Evolutionary conservation across 805 yeast species (phyloP).

Genomic region (Kodamaea kakaduensis): DNA sequence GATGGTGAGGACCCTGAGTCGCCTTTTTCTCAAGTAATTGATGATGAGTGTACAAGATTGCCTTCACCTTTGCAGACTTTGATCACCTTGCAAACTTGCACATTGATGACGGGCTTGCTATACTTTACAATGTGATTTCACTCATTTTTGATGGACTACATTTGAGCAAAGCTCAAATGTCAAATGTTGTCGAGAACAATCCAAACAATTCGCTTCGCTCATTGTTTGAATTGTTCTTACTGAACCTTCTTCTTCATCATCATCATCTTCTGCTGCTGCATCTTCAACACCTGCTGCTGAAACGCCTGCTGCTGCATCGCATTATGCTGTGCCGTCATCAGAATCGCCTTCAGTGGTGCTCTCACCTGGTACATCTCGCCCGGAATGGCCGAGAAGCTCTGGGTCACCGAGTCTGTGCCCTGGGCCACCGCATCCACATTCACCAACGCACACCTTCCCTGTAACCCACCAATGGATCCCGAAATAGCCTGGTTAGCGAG

Average conservation of each 20-base stretch:
- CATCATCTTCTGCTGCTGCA: constrained; percentile 21
- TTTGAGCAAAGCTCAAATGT: no score
- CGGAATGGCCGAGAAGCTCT: constrained; percentile 54
- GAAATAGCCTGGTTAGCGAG: constrained; percentile 46
- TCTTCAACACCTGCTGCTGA: constrained; percentile 40
- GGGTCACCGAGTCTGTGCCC: constrained; percentile 25
- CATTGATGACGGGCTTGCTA: no score
- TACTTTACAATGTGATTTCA: no score
- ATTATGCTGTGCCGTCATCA: constrained; percentile 40
- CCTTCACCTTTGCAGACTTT: no score
- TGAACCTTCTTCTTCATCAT: constrained; percentile 17
- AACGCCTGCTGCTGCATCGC: constrained; percentile 41
- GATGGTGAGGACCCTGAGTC: no score
- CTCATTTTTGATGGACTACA: no score
- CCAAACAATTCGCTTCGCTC: no score
- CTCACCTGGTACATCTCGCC: constrained; percentile 49
- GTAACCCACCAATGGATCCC: constrained; percentile 64
- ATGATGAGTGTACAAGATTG: no score
- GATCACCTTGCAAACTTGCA: no score
- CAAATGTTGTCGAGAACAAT: no score
- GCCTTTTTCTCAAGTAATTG: no score
- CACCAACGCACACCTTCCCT: constrained; percentile 74
- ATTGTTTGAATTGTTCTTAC: no score
- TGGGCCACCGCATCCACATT: constrained; percentile 49
- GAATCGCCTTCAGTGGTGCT: constrained; percentile 43